Percentiles rank a stretch among this genome's conserved stretches.
phyloP scores from a whole-genome alignment of 257 asterid species.

The Paulownia fortunei region DNA sequence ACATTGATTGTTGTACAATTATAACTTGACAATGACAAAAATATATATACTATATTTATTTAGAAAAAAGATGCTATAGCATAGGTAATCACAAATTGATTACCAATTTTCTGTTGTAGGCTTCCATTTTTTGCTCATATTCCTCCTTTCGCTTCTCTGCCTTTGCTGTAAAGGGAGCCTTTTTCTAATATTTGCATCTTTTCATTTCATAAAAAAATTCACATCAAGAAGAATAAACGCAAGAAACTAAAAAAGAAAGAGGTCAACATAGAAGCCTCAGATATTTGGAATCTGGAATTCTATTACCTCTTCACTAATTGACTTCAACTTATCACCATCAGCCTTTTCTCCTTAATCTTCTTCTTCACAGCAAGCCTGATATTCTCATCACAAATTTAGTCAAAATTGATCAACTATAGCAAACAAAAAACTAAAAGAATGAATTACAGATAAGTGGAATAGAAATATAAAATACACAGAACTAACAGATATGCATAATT shows the following conservation, averaged over 20 bases:
- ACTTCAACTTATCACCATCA: conserved; percentile 67
- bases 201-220: too few relatives aligned
- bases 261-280: not conserved
- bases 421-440: too few relatives aligned
- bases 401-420: not conserved
- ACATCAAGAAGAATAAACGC: too few relatives aligned
- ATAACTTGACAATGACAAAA: too few relatives aligned
- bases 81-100: not conserved
- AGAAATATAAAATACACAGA: not conserved
- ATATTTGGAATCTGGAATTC: not conserved
- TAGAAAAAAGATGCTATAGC: not conserved
- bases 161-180: conserved; percentile 43
- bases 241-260: too few relatives aligned
- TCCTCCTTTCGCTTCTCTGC: too few relatives aligned
- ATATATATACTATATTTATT: not conserved
- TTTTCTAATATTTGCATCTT: conserved; percentile 41
- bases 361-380: conserved; percentile 59
- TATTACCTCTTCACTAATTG: conserved; percentile 55
- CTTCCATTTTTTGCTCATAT: too few relatives aligned
- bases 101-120: conserved; percentile 55
- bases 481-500: not conserved
- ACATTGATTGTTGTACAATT: too few relatives aligned
- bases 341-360: conserved; percentile 58
- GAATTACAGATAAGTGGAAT: not conserved
- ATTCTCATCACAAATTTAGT: conserved; percentile 3